Evolutionary conservation across 1,284 basidiomycete genomes (phyloP).

Genomic region (Phellinidium pouzarii): DNA sequence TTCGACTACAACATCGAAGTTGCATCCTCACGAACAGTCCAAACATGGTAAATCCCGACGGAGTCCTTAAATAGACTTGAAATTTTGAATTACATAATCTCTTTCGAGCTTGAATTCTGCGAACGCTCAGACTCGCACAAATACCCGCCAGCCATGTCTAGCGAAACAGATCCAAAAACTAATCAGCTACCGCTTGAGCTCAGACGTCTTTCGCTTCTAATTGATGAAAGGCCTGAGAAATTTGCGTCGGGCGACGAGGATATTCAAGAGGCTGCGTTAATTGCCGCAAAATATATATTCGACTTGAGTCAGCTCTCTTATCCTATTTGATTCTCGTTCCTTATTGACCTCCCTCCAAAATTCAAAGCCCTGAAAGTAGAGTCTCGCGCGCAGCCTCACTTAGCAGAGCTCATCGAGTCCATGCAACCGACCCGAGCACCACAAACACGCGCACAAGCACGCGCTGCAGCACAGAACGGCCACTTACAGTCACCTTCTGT

Average conservation of each 20-base stretch:
- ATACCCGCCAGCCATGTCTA: neutral
- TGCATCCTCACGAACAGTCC: too few species aligned
- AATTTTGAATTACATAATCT: neutral
- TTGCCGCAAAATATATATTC: slow-evolving; percentile 72
- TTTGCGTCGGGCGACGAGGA: slow-evolving; percentile 51
- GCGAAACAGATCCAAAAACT: slow-evolving; percentile 17
- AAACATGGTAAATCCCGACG: too few species aligned
- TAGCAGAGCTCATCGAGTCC: slow-evolving; percentile 63
- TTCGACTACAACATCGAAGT: too few species aligned
- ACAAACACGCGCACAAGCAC: slow-evolving; percentile 61
- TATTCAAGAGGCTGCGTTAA: slow-evolving; percentile 54
- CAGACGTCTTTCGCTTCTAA: slow-evolving; percentile 40
- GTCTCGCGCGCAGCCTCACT: slow-evolving; percentile 50
- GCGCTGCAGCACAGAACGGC: slow-evolving; percentile 28
- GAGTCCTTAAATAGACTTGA: neutral
- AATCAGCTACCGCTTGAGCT: slow-evolving; percentile 35
- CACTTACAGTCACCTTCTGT: slow-evolving; percentile 34
- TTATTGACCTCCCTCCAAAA: neutral
- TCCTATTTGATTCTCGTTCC: neutral
- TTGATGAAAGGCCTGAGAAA: slow-evolving; percentile 48
- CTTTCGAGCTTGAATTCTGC: neutral
- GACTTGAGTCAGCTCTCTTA: slow-evolving; percentile 55
- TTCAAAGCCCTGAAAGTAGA: slow-evolving; percentile 60
- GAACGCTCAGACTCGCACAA: neutral
- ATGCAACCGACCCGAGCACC: slow-evolving; percentile 57